Conservation (phyloP, 371 early-diverging fungal genomes). For the Synchytrium microbalum region DNA sequence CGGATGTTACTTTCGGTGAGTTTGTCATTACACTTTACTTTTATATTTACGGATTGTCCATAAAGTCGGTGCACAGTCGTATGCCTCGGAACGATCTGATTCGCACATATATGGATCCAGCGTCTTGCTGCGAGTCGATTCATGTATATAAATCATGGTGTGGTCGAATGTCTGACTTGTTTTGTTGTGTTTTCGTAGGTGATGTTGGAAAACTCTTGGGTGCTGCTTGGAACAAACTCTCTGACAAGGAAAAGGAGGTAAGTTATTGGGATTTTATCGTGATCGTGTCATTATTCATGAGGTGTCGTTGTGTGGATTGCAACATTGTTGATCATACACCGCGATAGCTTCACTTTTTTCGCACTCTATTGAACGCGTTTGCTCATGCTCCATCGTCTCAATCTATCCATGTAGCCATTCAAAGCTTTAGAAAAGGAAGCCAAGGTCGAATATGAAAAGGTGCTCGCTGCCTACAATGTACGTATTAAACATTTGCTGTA, state of each 20-base stretch:
- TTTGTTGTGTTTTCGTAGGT: constrained; percentile 1
- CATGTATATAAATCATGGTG: background rate
- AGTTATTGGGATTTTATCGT: background rate
- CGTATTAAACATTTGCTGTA: background rate
- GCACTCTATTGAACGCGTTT: no score
- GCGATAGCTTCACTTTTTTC: no score
- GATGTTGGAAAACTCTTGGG: constrained; percentile 2
- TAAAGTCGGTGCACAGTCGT: no score
- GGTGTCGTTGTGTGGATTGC: background rate
- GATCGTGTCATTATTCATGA: background rate
- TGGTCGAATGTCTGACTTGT: background rate
- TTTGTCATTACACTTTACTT: no score
- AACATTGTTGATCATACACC: no score
- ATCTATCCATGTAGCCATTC: background rate
- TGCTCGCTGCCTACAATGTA: background rate
- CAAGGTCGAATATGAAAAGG: background rate
- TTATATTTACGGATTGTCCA: no score
- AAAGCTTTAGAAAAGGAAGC: background rate
- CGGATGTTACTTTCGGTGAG: constrained; percentile 67
- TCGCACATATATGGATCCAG: no score
- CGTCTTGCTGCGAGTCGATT: background rate
- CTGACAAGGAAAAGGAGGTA: constrained; percentile 9
- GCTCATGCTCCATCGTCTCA: no score
- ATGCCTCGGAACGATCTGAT: no score
- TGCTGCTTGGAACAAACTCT: constrained; percentile 3